Conservation (phyloP, 345 rosid species). For the Atalantia buxifolia region DNA sequence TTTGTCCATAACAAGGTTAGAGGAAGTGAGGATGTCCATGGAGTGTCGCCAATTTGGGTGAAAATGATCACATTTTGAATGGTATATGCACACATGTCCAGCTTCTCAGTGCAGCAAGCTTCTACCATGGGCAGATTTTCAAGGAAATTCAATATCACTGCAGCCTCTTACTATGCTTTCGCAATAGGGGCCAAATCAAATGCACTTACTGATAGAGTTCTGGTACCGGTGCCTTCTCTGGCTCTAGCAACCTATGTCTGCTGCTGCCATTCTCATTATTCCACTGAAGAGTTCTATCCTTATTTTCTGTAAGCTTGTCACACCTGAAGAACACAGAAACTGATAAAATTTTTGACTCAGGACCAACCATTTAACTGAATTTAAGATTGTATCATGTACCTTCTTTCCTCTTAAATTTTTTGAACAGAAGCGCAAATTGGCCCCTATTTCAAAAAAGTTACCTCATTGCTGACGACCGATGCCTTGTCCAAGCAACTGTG, state of each 20-base stretch:
- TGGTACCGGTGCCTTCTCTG: slow-evolving; percentile 1
- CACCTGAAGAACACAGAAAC: slow-evolving; percentile 3
- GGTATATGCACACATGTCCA: slow-evolving; percentile 8
- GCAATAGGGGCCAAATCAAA: neutral
- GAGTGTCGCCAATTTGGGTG: slow-evolving; percentile 19
- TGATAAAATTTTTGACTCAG: neutral
- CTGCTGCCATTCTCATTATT: slow-evolving; percentile 10
- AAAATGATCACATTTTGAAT: slow-evolving; percentile 16
- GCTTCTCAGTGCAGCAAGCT: slow-evolving; percentile 20
- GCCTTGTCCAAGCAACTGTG: too few relatives aligned
- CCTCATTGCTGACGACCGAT: too few relatives aligned
- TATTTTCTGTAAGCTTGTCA: slow-evolving; percentile 16
- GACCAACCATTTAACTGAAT: neutral
- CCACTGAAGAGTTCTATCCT: slow-evolving; percentile 11
- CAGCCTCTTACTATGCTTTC: slow-evolving; percentile 14
- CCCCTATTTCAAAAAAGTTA: neutral
- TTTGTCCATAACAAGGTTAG: slow-evolving; percentile 16
- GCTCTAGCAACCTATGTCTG: neutral
- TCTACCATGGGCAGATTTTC: slow-evolving; percentile 14
- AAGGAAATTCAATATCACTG: slow-evolving; percentile 9
- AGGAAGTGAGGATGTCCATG: slow-evolving; percentile 21
- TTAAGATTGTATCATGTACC: neutral
- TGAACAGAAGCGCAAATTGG: slow-evolving; percentile 6
- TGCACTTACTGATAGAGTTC: neutral
- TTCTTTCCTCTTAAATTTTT: slow-evolving; percentile 7